Evolutionary conservation across 305 asterid species (phyloP).

Genomic region (Fraxinus ornus): DNA sequence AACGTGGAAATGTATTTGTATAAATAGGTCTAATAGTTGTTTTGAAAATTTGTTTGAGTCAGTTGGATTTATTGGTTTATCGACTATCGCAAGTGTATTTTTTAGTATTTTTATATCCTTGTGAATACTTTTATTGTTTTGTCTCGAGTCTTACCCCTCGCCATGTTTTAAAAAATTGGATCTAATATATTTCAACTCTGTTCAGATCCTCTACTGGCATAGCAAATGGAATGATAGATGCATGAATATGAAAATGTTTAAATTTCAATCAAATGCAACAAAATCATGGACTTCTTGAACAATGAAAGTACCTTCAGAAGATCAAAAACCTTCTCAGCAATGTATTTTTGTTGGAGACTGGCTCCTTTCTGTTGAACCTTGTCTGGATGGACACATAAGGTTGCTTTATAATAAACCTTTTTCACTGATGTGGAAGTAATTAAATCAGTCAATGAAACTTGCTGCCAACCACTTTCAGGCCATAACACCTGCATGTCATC

Average conservation of each 20-base stretch:
- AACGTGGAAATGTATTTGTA: background rate
- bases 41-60: background rate
- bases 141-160: background rate
- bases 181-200: background rate
- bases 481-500: constrained; percentile 64
- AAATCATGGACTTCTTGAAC: constrained; percentile 1
- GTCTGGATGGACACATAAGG: constrained; percentile 83
- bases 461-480: constrained; percentile 88
- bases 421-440: constrained; percentile 81
- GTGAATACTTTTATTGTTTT: background rate
- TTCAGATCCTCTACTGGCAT: background rate
- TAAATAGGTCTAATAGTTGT: background rate
- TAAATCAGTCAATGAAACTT: constrained; percentile 78
- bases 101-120: background rate
- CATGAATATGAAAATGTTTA: background rate
- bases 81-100: background rate
- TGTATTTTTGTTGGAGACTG: constrained; percentile 64
- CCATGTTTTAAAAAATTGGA: background rate
- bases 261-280: background rate
- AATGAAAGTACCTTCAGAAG: constrained; percentile 64
- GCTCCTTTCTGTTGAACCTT: constrained; percentile 97
- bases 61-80: background rate
- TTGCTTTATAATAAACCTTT: constrained; percentile 69
- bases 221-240: background rate
- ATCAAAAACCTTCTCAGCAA: constrained; percentile 91